Evolutionary conservation across 169 alveolate genomes (phyloP).

Genomic region (Cryptosporidium baileyi): DNA sequence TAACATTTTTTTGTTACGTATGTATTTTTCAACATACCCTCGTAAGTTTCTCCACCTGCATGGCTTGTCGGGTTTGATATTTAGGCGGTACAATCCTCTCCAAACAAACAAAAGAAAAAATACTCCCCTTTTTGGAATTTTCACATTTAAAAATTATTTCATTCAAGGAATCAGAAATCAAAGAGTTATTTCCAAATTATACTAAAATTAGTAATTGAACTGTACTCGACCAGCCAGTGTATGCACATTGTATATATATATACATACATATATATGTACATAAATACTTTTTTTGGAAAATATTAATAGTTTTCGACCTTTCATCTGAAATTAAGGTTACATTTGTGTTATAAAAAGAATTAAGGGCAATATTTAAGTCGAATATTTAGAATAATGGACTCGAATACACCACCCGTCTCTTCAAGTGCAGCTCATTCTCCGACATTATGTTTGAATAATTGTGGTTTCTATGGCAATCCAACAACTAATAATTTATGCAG

Average conservation of each 20-base stretch:
- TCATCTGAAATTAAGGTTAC: not conserved
- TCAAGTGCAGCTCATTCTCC: constrained; percentile 74
- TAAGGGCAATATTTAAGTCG: not conserved
- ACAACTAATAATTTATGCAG: constrained; percentile 89
- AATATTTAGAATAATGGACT: constrained; percentile 1
- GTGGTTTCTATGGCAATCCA: constrained; percentile 91
- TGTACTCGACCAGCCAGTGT: no score
- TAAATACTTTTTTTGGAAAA: not conserved
- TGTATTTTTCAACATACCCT: constrained; percentile 47
- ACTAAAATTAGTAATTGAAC: no score
- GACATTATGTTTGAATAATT: constrained; percentile 84
- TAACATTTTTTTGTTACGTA: not conserved
- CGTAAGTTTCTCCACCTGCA: constrained; percentile 71
- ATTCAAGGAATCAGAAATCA: not conserved
- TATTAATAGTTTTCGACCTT: not conserved
- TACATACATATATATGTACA: not conserved
- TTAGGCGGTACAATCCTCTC: constrained; percentile 72
- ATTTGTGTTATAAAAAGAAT: not conserved
- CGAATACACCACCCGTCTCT: constrained; percentile 64
- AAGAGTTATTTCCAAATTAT: not conserved
- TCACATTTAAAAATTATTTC: not conserved
- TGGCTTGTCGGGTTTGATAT: constrained; percentile 71
- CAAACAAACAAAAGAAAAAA: constrained; percentile 44
- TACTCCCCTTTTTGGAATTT: constrained; percentile 65
- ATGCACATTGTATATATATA: not conserved